phyloP scores from a whole-genome alignment of 192 early-diverging fungal genomes.

The Funneliformis mosseae region DNA sequence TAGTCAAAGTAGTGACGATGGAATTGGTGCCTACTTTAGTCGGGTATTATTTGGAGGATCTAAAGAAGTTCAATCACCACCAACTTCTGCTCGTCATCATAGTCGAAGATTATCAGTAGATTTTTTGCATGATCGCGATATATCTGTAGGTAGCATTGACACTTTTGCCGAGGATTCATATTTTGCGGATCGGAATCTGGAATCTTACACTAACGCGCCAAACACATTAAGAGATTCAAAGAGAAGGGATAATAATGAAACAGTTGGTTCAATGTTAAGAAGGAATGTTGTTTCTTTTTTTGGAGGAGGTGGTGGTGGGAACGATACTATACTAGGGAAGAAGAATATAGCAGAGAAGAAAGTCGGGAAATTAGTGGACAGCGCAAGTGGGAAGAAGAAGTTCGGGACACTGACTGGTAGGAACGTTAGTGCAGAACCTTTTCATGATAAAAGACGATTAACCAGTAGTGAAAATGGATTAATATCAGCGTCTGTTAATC shows the following conservation, averaged over 20 bases:
- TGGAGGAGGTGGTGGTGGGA: not conserved
- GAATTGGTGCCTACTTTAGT: slow-evolving; percentile 30
- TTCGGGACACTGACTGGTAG: not conserved
- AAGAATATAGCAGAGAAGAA: slow-evolving; percentile 19
- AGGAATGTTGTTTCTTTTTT: slow-evolving; percentile 21
- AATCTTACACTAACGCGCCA: slow-evolving; percentile 6
- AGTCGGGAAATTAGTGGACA: slow-evolving; percentile 10
- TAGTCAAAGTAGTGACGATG: slow-evolving; percentile 25
- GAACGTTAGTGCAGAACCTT: slow-evolving; percentile 2
- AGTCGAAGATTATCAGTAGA: slow-evolving; percentile 30
- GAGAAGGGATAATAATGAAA: slow-evolving; percentile 25
- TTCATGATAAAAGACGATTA: not conserved
- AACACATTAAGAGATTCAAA: slow-evolving; percentile 16
- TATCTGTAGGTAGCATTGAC: slow-evolving; percentile 34
- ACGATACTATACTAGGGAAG: not conserved
- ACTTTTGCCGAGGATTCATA: slow-evolving; percentile 35
- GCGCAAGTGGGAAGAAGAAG: slow-evolving; percentile 15
- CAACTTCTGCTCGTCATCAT: slow-evolving; percentile 22
- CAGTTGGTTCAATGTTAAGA: slow-evolving; percentile 25
- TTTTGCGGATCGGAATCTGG: slow-evolving; percentile 27
- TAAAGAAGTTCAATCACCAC: slow-evolving; percentile 11
- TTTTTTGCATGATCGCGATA: slow-evolving; percentile 29
- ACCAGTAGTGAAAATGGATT: not conserved
- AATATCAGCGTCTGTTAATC: not conserved
- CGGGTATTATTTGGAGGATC: slow-evolving; percentile 31